These are phyloP conservation scores for Termitomyces sp. DNA, from an alignment of 768 basidiomycete species.

Conservation along the genomic window DNA sequence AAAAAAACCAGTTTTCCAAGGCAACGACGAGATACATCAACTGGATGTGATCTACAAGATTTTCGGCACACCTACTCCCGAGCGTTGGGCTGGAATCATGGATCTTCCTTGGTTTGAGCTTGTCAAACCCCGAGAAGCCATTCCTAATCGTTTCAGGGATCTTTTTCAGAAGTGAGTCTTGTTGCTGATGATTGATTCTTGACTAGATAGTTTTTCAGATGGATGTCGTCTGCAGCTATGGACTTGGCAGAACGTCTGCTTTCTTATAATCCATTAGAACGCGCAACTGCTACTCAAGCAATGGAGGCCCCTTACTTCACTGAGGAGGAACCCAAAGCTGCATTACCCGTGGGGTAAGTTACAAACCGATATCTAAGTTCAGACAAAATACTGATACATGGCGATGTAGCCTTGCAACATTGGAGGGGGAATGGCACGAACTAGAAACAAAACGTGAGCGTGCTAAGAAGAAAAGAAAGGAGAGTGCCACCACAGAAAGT, in stretches of 20 bases:
- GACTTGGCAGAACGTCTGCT: slow-evolving; percentile 85
- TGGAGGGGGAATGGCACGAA: slow-evolving; percentile 98
- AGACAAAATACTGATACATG: slow-evolving; percentile 3
- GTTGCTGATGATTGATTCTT: not conserved
- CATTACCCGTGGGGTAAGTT: slow-evolving; percentile 75
- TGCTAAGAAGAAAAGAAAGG: slow-evolving; percentile 75
- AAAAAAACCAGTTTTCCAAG: slow-evolving; percentile 96
- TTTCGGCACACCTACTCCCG: slow-evolving; percentile 82
- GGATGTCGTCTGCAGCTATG: slow-evolving; percentile 82
- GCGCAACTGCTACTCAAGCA: slow-evolving; percentile 78
- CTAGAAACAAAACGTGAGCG: slow-evolving; percentile 92
- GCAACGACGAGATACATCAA: slow-evolving; percentile 96
- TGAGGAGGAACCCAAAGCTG: slow-evolving; percentile 69
- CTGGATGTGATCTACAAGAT: slow-evolving; percentile 90
- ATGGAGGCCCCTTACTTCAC: slow-evolving; percentile 83
- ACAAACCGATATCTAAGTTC: not conserved
- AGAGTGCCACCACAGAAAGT: slow-evolving; percentile 31
- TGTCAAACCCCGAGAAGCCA: slow-evolving; percentile 80
- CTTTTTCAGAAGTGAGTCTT: slow-evolving; percentile 73
- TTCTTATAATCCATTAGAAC: slow-evolving; percentile 72
- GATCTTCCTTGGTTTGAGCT: slow-evolving; percentile 98
- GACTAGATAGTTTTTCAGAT: slow-evolving; percentile 42
- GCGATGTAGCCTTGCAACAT: slow-evolving; percentile 56
- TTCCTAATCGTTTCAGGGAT: slow-evolving; percentile 77
- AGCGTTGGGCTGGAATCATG: slow-evolving; percentile 79